These are phyloP conservation scores for Apiotrichum montevideense DNA, from an alignment of 1,284 basidiomycete genomes.

Conservation along the genomic window DNA sequence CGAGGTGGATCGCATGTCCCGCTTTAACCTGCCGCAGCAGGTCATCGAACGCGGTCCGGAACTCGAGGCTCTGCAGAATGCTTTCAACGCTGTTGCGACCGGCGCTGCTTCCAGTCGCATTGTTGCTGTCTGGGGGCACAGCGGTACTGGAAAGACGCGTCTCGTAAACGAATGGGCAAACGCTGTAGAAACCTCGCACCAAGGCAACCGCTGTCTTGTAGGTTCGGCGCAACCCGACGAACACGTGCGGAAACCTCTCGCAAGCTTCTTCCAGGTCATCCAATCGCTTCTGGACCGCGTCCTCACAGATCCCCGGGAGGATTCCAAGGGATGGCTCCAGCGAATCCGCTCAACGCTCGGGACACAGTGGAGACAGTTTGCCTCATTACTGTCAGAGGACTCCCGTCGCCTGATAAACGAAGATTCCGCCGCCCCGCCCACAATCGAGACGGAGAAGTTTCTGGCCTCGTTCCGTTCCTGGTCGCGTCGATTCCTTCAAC, in stretches of 20 bases:
- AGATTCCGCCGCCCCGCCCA: conserved; percentile 1
- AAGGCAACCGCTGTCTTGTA: conserved; percentile 19
- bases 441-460: conserved; percentile 27
- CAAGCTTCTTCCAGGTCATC: conserved; percentile 39
- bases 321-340: conserved; percentile 27
- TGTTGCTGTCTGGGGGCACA: conserved; percentile 32
- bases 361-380: conserved; percentile 27
- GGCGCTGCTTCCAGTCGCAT: conserved; percentile 7
- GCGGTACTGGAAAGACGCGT: conserved; percentile 37
- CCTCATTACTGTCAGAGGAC: conserved; percentile 27
- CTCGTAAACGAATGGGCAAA: conserved; percentile 31
- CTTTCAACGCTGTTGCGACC: conserved; percentile 13
- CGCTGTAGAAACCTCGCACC: conserved; percentile 14
- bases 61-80: conserved; percentile 18
- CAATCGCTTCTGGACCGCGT: conserved; percentile 33
- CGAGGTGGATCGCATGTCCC: conserved; percentile 29
- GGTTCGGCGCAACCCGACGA: conserved; percentile 34
- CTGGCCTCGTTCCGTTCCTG: conserved; percentile 25
- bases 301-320: conserved; percentile 36
- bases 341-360: conserved; percentile 26
- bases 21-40: conserved; percentile 24
- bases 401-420: conserved; percentile 24
- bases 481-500: conserved; percentile 31
- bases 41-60: conserved; percentile 32
- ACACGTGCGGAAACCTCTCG: conserved; percentile 30